phyloP scores from a whole-genome alignment of 2,329 filamentous ascomycete species.

The Lecanicillium sp. region DNA sequence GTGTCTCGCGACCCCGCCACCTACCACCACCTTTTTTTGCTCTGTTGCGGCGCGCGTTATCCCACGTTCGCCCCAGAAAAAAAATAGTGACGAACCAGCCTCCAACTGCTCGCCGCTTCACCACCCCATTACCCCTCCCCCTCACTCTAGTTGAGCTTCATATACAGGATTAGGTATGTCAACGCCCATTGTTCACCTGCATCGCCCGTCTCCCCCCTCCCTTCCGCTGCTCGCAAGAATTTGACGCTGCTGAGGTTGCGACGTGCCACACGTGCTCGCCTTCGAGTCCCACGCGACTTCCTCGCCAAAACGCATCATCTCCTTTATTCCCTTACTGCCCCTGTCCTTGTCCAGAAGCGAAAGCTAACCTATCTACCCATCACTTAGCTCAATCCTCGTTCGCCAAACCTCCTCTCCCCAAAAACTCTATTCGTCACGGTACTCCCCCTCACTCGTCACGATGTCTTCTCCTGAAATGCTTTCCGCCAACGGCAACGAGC shows the following conservation, averaged over 20 bases:
- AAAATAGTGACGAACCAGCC: neutral
- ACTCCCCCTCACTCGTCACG: constrained; percentile 14
- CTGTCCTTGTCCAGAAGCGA: constrained; percentile 8
- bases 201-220: too few species aligned
- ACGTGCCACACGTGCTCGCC: constrained; percentile 8
- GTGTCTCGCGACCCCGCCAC: neutral
- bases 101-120: too few species aligned
- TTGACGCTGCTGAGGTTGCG: too few species aligned
- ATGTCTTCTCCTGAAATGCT: constrained; percentile 58
- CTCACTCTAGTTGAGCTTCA: too few species aligned
- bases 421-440: too few species aligned
- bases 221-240: too few species aligned
- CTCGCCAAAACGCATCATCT: too few species aligned
- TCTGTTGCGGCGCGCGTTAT: constrained; percentile 7
- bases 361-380: constrained; percentile 10
- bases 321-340: too few species aligned
- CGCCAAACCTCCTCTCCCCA: constrained; percentile 11
- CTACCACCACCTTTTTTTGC: constrained; percentile 12
- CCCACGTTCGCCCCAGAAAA: constrained; percentile 7
- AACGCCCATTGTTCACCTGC: too few species aligned
- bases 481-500: constrained; percentile 51
- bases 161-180: too few species aligned
- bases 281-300: neutral
- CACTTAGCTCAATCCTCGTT: too few species aligned
- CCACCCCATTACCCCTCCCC: too few species aligned